These are phyloP conservation scores for Puccinia sorghi DNA, from an alignment of 1,284 basidiomycete genomes.

Conservation along the genomic window DNA sequence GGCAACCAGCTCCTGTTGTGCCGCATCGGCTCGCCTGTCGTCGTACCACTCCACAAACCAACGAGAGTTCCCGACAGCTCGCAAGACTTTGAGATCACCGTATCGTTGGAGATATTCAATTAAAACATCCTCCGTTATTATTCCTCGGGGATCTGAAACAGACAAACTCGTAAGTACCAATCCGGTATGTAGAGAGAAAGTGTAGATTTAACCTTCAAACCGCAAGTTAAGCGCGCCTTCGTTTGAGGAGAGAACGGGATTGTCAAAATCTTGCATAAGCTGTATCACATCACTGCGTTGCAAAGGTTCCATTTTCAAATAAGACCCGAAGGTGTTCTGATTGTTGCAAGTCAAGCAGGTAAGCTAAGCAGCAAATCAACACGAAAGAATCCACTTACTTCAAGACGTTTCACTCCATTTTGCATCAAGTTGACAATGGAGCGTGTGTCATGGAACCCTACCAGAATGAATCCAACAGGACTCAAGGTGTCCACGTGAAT, in stretches of 20 bases:
- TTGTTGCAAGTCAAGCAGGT: neutral
- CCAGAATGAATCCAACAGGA: constrained; percentile 44
- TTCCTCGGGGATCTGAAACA: constrained; percentile 38
- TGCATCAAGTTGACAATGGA: constrained; percentile 32
- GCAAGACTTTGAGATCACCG: constrained; percentile 44
- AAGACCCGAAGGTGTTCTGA: constrained; percentile 36
- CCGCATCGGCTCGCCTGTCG: constrained; percentile 35
- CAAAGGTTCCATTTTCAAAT: constrained; percentile 45
- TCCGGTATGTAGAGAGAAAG: neutral
- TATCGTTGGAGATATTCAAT: constrained; percentile 41
- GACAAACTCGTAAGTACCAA: neutral
- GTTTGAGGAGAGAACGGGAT: constrained; percentile 43
- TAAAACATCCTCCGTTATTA: constrained; percentile 43
- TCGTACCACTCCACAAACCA: constrained; percentile 47
- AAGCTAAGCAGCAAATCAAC: neutral
- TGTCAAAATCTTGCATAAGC: constrained; percentile 44
- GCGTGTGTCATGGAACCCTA: constrained; percentile 41
- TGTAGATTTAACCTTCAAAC: constrained; percentile 31
- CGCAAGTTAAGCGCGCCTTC: constrained; percentile 37
- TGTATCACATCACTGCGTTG: constrained; percentile 40
- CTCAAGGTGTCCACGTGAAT: constrained; percentile 47
- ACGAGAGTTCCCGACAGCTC: constrained; percentile 12
- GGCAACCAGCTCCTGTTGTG: constrained; percentile 33
- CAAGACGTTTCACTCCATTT: constrained; percentile 33
- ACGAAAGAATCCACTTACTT: constrained; percentile 13